A percentile compares a stretch with the other conserved stretches of the same genome.
phyloP scores from a whole-genome alignment of 345 rosid genomes.

The Laguncularia racemosa region DNA sequence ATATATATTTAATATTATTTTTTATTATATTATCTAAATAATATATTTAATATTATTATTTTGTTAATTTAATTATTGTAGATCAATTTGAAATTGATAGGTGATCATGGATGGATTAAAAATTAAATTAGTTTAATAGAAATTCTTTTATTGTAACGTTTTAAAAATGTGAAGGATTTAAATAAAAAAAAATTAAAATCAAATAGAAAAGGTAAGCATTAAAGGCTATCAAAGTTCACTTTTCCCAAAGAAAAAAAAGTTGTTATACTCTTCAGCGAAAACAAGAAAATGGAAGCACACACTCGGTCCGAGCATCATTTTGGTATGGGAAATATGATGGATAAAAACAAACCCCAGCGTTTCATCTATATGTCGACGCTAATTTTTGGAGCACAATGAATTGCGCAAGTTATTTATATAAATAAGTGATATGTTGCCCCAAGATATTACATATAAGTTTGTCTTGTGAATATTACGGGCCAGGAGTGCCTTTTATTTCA shows the following conservation, averaged over 20 bases:
- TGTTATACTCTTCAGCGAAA: conserved; percentile 19
- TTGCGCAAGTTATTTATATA: not conserved
- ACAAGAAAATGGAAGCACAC: conserved; percentile 10
- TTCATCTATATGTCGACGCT: conserved; percentile 43
- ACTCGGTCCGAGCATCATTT: conserved; percentile 41
- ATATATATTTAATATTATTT: too few species aligned
- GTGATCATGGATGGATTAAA: too few species aligned
- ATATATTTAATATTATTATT: too few species aligned
- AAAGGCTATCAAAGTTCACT: too few species aligned
- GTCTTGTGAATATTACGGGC: conserved; percentile 38
- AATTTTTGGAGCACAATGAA: conserved; percentile 32
- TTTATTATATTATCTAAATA: too few species aligned
- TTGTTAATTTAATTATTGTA: too few species aligned
- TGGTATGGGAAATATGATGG: conserved; percentile 50
- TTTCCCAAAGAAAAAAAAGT: conserved; percentile 19
- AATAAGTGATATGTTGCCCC: conserved; percentile 31
- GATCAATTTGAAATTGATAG: too few species aligned
- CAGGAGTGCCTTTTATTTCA: conserved; percentile 7
- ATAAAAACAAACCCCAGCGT: conserved; percentile 18
- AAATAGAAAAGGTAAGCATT: too few species aligned
- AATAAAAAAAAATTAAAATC: too few species aligned
- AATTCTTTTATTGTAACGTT: too few species aligned
- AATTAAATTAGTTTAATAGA: too few species aligned
- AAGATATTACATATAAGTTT: conserved; percentile 20
- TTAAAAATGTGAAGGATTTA: too few species aligned